Conservation (phyloP, 176 grass and related monocot genomes). For the Eragrostis curvula region DNA sequence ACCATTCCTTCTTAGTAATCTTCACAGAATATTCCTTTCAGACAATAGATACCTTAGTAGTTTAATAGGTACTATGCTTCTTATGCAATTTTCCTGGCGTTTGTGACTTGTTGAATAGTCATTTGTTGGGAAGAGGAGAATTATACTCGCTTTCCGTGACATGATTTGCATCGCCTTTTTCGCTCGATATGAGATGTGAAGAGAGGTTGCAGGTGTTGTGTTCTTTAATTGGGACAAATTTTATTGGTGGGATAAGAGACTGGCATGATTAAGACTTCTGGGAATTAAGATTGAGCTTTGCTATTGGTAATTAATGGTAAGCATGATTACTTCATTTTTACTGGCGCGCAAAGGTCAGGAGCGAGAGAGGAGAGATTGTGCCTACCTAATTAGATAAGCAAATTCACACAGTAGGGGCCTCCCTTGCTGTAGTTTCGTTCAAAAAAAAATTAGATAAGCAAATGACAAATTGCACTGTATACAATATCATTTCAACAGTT, state of each 20-base stretch:
- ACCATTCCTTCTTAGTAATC: not conserved
- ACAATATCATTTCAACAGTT: no score
- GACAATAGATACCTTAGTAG: not conserved
- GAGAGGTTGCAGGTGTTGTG: not conserved
- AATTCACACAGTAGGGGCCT: no score
- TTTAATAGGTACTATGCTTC: conserved; percentile 15
- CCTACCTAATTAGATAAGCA: no score
- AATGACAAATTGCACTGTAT: no score
- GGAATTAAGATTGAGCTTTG: not conserved
- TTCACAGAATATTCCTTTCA: conserved; percentile 32
- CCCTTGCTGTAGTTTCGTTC: no score
- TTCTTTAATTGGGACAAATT: not conserved
- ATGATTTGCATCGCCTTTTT: not conserved
- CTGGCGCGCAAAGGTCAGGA: no score
- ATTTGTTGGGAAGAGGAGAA: not conserved
- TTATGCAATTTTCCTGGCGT: conserved; percentile 19
- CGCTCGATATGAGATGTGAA: not conserved
- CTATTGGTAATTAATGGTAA: no score
- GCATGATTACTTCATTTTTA: no score
- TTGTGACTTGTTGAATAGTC: not conserved
- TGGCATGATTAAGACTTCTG: not conserved
- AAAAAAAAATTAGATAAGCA: no score
- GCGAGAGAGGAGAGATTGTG: no score
- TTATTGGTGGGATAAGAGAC: not conserved
- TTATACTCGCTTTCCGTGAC: conserved; percentile 23